Conservation (phyloP, 345 rosid species). For the Populus alba region DNA sequence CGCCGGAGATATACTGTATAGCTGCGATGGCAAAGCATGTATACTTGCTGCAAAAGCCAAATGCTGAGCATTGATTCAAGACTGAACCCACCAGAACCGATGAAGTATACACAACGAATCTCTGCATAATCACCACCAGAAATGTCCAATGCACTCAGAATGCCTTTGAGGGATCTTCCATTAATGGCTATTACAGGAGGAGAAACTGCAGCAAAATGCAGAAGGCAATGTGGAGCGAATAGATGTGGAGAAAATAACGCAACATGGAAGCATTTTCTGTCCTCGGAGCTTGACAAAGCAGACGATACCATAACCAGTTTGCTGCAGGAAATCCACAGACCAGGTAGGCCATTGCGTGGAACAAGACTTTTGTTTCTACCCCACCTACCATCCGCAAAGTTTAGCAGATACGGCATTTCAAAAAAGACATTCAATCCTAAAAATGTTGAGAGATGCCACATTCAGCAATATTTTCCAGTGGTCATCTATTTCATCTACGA, state of each 20-base stretch:
- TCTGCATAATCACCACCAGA: not conserved
- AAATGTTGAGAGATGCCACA: not conserved
- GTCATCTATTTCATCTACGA: not conserved
- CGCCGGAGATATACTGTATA: not conserved
- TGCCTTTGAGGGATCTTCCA: not conserved
- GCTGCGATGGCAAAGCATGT: not conserved
- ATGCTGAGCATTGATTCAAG: not conserved
- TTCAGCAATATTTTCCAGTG: not conserved
- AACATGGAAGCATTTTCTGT: not conserved
- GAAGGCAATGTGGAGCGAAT: not conserved
- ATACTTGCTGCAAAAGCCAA: not conserved
- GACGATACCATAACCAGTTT: not conserved
- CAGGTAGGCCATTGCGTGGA: not conserved
- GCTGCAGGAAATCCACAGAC: slow-evolving; percentile 3
- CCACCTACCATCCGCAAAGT: not conserved
- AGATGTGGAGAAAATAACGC: not conserved
- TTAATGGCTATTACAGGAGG: not conserved
- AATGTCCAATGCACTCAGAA: not conserved
- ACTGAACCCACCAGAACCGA: not conserved
- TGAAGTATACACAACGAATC: not conserved
- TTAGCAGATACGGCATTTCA: not conserved
- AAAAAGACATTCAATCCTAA: not conserved
- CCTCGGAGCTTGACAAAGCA: not conserved
- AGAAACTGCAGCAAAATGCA: not conserved
- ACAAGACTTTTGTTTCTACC: not conserved